phyloP scores from a whole-genome alignment of 768 basidiomycete species.

The Lenzites betulinus region DNA sequence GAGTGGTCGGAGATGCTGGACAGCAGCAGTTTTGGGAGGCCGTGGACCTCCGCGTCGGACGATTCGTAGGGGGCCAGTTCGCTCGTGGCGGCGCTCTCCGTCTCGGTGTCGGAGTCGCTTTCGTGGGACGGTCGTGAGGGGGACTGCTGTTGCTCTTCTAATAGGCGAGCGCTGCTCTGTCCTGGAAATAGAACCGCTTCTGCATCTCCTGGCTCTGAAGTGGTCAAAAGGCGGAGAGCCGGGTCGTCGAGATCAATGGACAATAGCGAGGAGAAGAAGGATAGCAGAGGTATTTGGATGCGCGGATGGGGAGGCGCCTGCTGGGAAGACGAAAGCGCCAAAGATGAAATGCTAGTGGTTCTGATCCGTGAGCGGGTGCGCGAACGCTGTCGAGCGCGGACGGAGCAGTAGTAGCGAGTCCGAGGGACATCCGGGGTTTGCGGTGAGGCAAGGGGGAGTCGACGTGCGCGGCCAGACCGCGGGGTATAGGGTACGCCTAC shows the following conservation, averaged over 20 bases:
- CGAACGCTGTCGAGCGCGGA: constrained; percentile 14
- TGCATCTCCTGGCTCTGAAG: constrained; percentile 28
- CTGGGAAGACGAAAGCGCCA: constrained; percentile 3
- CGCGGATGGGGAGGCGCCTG: constrained; percentile 31
- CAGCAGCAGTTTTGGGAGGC: constrained; percentile 19
- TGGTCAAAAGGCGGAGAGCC: constrained; percentile 39
- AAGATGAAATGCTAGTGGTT: constrained; percentile 12
- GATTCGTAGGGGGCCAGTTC: neutral
- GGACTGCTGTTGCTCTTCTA: neutral
- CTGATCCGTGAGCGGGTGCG: constrained; percentile 15
- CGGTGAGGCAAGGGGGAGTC: neutral
- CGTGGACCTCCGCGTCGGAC: constrained; percentile 4
- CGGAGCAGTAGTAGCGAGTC: neutral
- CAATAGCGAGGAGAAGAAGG: constrained; percentile 39
- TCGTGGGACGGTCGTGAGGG: neutral
- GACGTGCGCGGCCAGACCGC: neutral
- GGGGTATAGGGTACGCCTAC: constrained; percentile 1
- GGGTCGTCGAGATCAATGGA: constrained; percentile 42
- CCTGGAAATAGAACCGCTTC: constrained; percentile 39
- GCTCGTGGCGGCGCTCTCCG: neutral
- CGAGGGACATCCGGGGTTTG: neutral
- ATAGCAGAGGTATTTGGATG: constrained; percentile 40
- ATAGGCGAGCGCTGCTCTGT: constrained; percentile 18
- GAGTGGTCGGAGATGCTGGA: constrained; percentile 21
- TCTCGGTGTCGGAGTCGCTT: neutral